Evolutionary conservation across 108 stramenopile species (phyloP), one percentile per base, ranked within the genome.

Genomic region (Hondaea fermentalgiana): DNA sequence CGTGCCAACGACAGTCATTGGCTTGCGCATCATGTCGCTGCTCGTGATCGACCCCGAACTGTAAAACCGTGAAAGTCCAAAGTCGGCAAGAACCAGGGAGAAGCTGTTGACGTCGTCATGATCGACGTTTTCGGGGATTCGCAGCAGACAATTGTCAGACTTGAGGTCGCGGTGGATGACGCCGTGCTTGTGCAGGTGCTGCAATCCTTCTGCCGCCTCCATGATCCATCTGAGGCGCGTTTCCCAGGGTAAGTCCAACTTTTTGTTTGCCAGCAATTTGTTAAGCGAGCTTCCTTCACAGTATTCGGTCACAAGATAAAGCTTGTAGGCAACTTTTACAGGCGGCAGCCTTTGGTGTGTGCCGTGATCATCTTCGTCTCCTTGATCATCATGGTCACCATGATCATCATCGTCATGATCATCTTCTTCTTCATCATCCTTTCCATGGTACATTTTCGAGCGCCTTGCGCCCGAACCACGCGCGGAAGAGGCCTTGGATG

Each of bases 151-250:
- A n/a, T 88, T 88, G 12, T 60, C 60, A 16, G 60, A 14, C 42
- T 88, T 88, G 12, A 88, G 44, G 69, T 88, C 88, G 19, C 88
- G 21, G 69, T 88, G 88, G 59, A 88, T 64, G 23, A 88, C 44
- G 4, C 25, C 25, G 17, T 47, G 58, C 14, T 60, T 8, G 45
- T 88, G 88, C 60, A 88, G 25, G 88, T 60, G 12, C 25, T 53
- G 45, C 76, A 83, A 23, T 6, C 76, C 76, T 12, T 16, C 3
- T 6, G 76, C 45, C 8, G 49, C 45, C 76, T 83, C 19, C 0
- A 6, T 19, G 8, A 53, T 53, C 45, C 45, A 83, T 43, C 76
- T 43, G 6, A 83, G 6, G 8, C 76, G 12, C 6, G 76, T 83
- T 47, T 83, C 49, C 76, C 76, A 83, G 17, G 76, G 51, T 2